Evolutionary conservation across 345 rosid species (phyloP).

Genomic region (Melaleuca quinquenervia): DNA sequence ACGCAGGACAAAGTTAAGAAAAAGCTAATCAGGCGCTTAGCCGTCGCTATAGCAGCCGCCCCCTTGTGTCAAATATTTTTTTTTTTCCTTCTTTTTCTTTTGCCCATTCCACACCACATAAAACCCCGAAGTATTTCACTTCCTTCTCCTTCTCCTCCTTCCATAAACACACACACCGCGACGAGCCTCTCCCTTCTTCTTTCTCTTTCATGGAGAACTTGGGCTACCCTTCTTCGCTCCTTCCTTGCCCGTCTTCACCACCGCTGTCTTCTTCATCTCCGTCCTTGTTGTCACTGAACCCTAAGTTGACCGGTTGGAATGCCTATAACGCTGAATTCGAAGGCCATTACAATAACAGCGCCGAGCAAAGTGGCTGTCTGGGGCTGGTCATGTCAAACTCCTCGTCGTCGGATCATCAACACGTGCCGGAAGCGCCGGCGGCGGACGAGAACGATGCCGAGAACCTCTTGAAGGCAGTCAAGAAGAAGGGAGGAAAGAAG

Average conservation of each 20-base stretch:
- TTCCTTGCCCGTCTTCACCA: background rate
- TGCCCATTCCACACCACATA: background rate
- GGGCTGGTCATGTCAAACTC: background rate
- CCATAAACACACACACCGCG: background rate
- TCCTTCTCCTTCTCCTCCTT: background rate
- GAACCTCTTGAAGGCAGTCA: background rate
- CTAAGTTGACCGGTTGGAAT: background rate
- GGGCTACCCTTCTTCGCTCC: background rate
- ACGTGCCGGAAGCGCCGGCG: background rate
- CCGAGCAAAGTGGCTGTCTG: background rate
- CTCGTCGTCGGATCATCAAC: background rate
- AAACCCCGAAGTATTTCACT: background rate
- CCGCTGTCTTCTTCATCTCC: slow-evolving; percentile 11
- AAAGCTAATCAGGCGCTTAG: background rate
- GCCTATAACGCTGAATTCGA: background rate
- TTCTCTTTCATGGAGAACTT: slow-evolving; percentile 5
- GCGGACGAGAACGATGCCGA: background rate
- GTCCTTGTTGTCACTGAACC: slow-evolving; percentile 6
- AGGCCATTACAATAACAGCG: background rate
- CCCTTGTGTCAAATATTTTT: background rate
- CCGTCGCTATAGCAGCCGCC: background rate
- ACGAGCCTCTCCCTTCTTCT: background rate
- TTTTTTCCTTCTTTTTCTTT: background rate
- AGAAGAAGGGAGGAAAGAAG: slow-evolving; percentile 3
- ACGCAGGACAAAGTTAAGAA: background rate